Evolutionary conservation across 1,284 basidiomycete species (phyloP), one percentile per base, ranked within the genome.

Genomic region (Taiwanofungus camphoratus): DNA sequence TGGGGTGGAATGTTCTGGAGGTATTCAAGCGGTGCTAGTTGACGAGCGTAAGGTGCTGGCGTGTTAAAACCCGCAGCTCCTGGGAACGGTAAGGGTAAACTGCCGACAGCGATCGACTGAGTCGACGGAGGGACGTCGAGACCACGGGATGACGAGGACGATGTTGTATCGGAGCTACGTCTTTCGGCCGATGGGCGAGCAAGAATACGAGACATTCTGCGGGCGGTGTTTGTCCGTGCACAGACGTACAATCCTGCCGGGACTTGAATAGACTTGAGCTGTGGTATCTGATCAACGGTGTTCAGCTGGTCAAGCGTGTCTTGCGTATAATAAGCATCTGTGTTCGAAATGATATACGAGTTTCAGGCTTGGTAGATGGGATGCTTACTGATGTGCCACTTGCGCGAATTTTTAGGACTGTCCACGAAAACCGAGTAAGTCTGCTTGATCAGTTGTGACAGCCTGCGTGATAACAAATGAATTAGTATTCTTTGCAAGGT

Each of bases 241-340:
- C 80, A 81, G 49, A 67, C 71, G 55, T 86, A 87, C 44, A 66
- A 70, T 20, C 77, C 77, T 4, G 63, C 60, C 0, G 85, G 84
- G 16, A 82, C 78, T 8, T 62, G 56, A 18, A 87, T 59, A 24
- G 54, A 54, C 7, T 71, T 68, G 27, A 87, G 70, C 32, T 68
- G 58, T 3, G 75, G 74, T 32, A 77, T 62, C 44, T 83, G 74
- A 42, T 82, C 73, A 43, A 87, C 69, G 1, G 75, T 79, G 35
- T 58, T 63, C 24, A 87, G 69, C 39, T 66, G 65, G 39, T 78
- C 69, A 27, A 77, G 58, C 0, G 79, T 74, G 27, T 63, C 66
- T 31, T 64, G 61, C 3, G 65, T 68, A 47, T 63, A 69, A 48
- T 70, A 70, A 5, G 68, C 68, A 46, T 68, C 68, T 70, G 46